A percentile compares a stretch with the other conserved stretches of the same genome.
Evolutionary conservation across 75 land plant genomes (phyloP).

Genomic region (Picea sitchensis): DNA sequence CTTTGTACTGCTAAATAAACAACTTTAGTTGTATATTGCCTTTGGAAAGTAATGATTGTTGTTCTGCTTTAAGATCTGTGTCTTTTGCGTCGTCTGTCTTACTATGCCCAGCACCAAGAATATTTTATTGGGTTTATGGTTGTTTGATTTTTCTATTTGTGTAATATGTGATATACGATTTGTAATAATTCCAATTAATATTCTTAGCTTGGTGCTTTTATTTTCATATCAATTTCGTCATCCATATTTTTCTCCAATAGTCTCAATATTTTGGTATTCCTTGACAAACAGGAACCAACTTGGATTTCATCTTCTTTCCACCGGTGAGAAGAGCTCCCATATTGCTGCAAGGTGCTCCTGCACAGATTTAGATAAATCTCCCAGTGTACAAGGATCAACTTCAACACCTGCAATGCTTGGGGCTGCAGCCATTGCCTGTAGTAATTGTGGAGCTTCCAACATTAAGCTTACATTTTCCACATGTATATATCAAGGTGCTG

Average conservation of each 20-base stretch:
- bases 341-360: conserved; percentile 35
- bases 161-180: background rate
- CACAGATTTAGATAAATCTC: conserved; percentile 5
- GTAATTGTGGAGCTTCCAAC: conserved; percentile 21
- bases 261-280: background rate
- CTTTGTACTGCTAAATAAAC: no score
- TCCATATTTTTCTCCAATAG: background rate
- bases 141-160: background rate
- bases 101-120: background rate
- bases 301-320: conserved; percentile 40
- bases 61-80: no score
- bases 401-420: conserved; percentile 45
- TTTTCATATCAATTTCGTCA: background rate
- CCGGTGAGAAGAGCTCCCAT: conserved; percentile 19
- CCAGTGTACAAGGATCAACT: conserved; percentile 16
- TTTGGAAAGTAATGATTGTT: no score
- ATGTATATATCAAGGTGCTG: conserved; percentile 24
- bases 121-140: background rate
- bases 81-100: no score
- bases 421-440: conserved; percentile 60
- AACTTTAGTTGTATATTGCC: no score
- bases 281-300: conserved; percentile 45
- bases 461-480: conserved; percentile 40
- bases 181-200: background rate
- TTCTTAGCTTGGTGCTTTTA: background rate